Percentiles rank a stretch among this genome's conserved stretches.
phyloP scores from a whole-genome alignment of 2,329 filamentous ascomycete species.

The Colletotrichum filicis region DNA sequence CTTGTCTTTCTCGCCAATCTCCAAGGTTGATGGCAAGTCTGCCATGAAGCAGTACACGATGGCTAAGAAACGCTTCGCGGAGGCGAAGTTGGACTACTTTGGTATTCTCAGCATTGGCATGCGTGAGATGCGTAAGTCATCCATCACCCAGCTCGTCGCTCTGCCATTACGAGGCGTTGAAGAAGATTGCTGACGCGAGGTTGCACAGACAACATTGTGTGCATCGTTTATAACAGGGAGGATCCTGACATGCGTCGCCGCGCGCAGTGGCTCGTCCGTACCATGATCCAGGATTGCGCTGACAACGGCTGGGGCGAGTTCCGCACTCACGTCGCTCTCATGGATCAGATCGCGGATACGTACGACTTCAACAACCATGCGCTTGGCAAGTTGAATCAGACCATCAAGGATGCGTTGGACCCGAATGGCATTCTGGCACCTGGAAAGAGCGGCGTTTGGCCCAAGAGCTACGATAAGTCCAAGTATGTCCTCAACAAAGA shows the following conservation, averaged over 20 bases:
- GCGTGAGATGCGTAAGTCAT: conserved; percentile 52
- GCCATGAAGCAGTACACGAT: conserved; percentile 50
- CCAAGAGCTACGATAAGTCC: conserved; percentile 36
- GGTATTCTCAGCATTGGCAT: conserved; percentile 53
- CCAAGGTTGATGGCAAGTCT: conserved; percentile 53
- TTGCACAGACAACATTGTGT: conserved; percentile 58
- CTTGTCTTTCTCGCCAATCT: conserved; percentile 57
- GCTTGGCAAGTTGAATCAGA: conserved; percentile 55
- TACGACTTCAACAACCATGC: conserved; percentile 56
- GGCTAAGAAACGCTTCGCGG: conserved; percentile 45
- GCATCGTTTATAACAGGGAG: conserved; percentile 61
- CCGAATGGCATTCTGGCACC: conserved; percentile 51
- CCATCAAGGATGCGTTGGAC: conserved; percentile 56
- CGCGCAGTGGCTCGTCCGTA: conserved; percentile 43
- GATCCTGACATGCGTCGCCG: conserved; percentile 49
- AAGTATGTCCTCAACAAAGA: conserved; percentile 23
- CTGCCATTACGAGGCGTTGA: background rate
- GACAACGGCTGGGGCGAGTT: conserved; percentile 57
- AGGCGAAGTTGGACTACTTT: conserved; percentile 52
- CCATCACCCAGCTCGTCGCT: too few relatives aligned
- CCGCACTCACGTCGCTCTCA: conserved; percentile 56
- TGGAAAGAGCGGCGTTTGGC: conserved; percentile 50
- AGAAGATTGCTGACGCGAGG: background rate
- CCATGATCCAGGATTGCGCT: conserved; percentile 53
- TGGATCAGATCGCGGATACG: conserved; percentile 58